phyloP scores from a whole-genome alignment of 768 basidiomycete genomes.

The Suillus subaureus region DNA sequence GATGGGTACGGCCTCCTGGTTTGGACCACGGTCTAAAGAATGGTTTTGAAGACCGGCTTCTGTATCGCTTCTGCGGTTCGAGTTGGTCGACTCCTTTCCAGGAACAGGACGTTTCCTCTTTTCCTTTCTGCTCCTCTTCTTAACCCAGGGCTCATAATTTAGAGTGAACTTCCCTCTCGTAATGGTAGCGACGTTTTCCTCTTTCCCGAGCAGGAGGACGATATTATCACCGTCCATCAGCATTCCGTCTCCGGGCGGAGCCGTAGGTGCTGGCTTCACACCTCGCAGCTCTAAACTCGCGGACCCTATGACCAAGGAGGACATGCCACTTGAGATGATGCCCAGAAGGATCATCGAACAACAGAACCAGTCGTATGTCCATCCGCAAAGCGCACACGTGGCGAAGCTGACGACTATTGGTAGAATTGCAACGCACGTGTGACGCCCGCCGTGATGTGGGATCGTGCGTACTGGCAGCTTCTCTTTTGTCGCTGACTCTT shows the following conservation, averaged over 20 bases:
- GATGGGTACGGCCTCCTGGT: not conserved
- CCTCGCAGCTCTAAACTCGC: conserved; percentile 7
- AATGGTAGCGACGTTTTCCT: conserved; percentile 16
- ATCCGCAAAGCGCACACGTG: conserved; percentile 15
- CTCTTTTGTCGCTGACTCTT: not conserved
- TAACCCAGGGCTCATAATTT: conserved; percentile 15
- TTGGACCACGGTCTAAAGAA: not conserved
- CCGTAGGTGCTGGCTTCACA: conserved; percentile 21
- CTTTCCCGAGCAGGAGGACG: conserved; percentile 18
- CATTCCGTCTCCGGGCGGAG: conserved; percentile 34
- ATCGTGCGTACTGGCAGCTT: not conserved
- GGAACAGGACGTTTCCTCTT: not conserved
- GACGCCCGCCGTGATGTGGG: not conserved
- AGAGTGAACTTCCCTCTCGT: conserved; percentile 25
- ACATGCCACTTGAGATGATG: conserved; percentile 21
- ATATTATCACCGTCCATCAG: conserved; percentile 12
- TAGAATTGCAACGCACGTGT: conserved; percentile 5
- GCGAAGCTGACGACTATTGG: conserved; percentile 16
- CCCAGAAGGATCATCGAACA: conserved; percentile 23
- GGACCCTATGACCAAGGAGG: conserved; percentile 19
- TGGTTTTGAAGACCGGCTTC: not conserved
- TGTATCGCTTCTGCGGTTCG: conserved; percentile 9
- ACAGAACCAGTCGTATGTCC: conserved; percentile 23
- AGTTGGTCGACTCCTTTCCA: not conserved
- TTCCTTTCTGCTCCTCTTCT: not conserved